Evolutionary conservation across 2,329 filamentous ascomycete species (phyloP).

Genomic region (Ophiostoma sp.): DNA sequence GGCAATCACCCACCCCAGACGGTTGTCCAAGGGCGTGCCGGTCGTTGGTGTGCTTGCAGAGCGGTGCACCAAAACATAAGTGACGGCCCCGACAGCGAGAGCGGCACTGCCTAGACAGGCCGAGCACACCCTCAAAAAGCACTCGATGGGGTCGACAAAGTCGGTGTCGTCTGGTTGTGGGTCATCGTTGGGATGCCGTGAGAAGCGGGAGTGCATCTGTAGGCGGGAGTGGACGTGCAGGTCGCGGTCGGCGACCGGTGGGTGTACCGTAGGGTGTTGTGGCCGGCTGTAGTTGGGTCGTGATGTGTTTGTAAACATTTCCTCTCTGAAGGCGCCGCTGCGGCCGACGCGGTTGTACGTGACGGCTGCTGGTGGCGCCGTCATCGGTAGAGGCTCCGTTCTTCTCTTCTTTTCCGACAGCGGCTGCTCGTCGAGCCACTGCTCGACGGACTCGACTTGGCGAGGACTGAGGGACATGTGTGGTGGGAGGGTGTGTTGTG

Average conservation of each 20-base stretch:
- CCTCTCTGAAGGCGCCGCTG: background rate
- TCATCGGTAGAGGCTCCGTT: no score
- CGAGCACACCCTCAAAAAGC: conserved; percentile 25
- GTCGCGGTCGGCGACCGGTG: background rate
- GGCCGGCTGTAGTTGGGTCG: background rate
- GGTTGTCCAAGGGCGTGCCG: conserved; percentile 21
- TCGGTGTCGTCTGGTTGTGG: background rate
- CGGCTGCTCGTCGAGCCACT: conserved; percentile 23
- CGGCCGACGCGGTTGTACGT: background rate
- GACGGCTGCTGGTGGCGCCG: no score
- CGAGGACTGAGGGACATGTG: conserved; percentile 18
- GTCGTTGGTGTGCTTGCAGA: background rate
- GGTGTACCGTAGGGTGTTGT: background rate
- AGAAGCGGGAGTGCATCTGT: conserved; percentile 14
- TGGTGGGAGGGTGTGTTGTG: background rate
- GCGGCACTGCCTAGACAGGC: conserved; percentile 23
- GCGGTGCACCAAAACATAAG: conserved; percentile 19
- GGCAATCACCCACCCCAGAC: conserved; percentile 26
- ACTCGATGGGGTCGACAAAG: conserved; percentile 19
- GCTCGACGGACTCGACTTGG: conserved; percentile 25
- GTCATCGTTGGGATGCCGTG: background rate
- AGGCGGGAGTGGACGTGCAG: conserved; percentile 15
- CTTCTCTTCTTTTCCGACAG: background rate
- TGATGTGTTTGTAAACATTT: background rate
- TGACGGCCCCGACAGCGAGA: conserved; percentile 23